Evolutionary conservation across 805 yeast genomes (phyloP), one percentile per base, ranked within the genome.

Genomic region (Naumovozyma baii): DNA sequence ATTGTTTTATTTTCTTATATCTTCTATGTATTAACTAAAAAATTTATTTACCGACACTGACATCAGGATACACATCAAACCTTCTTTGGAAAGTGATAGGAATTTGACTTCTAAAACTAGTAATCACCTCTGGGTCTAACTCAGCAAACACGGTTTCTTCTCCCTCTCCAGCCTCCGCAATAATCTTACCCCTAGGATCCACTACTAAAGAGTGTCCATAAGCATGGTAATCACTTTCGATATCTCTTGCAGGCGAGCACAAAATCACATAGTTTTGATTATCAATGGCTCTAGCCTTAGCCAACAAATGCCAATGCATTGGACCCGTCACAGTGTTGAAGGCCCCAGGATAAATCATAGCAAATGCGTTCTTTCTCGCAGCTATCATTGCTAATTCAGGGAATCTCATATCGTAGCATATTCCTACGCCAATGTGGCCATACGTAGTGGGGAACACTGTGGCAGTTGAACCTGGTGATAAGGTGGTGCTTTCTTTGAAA

Each of bases 221-320:
- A 0, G 83, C 78, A 47, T 76, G 81, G 52, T 78, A 78, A 7
- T 70, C 72, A 13, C 57, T 49, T 9, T 70, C 72, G 38, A 69
- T 63, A 56, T 85, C 86, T 53, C 96, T 73, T 2, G 95, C 88
- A 3, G 96, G 96, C 5, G 95, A 84, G 47, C 95, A 86, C 47
- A 85, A 63, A 29, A 90, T 68, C 3, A 83, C 81, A 46, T 75
- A 83, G 13, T 76, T 59, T 57, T 81, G 82, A 53, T 80, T 83
- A 57, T 83, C 94, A 12, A 83, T 76, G 3, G 90, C 83, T 45
- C 92, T 67, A 0, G 85, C 66, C 44, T 78, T 70, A 1, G 86
- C 90, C 43, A 83, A 68, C 42, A 81, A 66, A 50, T 78, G 82
- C 94, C 94, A 83, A 57, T 79, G 90, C 59, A 79, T 64, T 1